Conservation (phyloP, 495 filamentous ascomycete genomes). For the Echria macrotheca region DNA sequence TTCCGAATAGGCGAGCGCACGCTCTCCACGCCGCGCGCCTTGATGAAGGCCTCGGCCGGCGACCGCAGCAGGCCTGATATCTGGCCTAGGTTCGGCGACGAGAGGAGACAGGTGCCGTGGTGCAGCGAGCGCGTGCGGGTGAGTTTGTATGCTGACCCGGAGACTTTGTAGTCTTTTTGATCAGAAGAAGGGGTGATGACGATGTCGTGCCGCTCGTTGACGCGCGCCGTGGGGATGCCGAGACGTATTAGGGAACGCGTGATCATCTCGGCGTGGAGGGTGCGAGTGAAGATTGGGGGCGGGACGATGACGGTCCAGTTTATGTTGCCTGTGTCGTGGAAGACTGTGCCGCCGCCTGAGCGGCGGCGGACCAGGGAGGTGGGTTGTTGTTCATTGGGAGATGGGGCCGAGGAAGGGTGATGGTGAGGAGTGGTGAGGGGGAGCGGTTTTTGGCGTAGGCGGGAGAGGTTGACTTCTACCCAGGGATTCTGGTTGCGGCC, state of each 20-base stretch:
- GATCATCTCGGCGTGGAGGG: conserved; percentile 89
- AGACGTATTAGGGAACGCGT: conserved; percentile 63
- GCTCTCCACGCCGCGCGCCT: conserved; percentile 85
- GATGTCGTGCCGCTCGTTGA: conserved; percentile 92
- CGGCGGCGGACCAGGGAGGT: conserved; percentile 72
- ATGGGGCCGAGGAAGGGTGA: too few species aligned
- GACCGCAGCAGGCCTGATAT: conserved; percentile 65
- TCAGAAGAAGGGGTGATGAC: conserved; percentile 52
- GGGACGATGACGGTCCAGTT: conserved; percentile 92
- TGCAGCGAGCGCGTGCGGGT: conserved; percentile 73
- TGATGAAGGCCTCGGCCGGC: conserved; percentile 67
- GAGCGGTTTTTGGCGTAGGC: conserved; percentile 34
- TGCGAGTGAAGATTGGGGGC: conserved; percentile 62
- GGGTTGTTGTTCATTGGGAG: too few species aligned
- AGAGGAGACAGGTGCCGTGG: conserved; percentile 83
- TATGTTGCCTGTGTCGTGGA: conserved; percentile 85
- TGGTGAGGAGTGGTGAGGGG: neutral
- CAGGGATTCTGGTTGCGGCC: conserved; percentile 98
- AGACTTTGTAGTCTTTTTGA: conserved; percentile 61
- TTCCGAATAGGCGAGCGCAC: conserved; percentile 81
- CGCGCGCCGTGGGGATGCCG: conserved; percentile 45
- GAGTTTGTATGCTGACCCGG: conserved; percentile 89
- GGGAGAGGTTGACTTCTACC: conserved; percentile 74
- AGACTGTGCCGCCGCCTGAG: conserved; percentile 87
- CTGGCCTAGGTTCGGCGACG: conserved; percentile 59